Base-by-base conservation (phyloP, 202 grass and related monocot genomes). In the Musa balbisiana region DNA sequence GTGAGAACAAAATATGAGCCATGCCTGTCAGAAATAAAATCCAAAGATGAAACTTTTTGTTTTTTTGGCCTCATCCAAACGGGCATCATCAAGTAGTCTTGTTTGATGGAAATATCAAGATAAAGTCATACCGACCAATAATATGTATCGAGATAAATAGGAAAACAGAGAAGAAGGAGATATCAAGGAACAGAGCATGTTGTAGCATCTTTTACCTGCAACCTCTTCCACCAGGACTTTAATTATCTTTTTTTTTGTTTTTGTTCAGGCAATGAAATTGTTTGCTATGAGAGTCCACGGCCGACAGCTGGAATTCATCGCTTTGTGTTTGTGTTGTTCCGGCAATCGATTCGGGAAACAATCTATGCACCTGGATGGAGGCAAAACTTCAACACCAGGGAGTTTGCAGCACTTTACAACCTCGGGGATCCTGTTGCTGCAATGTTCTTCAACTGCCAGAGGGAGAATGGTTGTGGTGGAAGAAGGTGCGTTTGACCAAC, bases 291-390 rank as follows among this genome's bases (percentile, higher is more conserved):
- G 83, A 92, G 82, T 84, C 95, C 95, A 73, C 89, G 84, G 73
- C 95, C 91, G 78, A 99, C 85, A 73, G 95, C 87, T 62, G 95
- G 95, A 50, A 99, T 99, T 80, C 95, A 99, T 79, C 89, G 91
- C 16, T 92, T 95, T 70, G 91, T 93, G 22, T 92, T 95, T 62
- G 70, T 95, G 76, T 74, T 99, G 72, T 99, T 99, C 83, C 82
- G 91, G 13, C 95, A 99, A 66, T 86, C 85, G 63, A 55, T 90
- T 75, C 76, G 81, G 43, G 89, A 99, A 70, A 90, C 85, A 8
- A 80, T 99, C 75, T 84, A 92, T 60, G 82, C 83, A 69, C 95
- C 91, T 72, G 95, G 91, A 77, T 99, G 95, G 95, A 94, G 91
- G 67, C 85, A 21, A 26, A 95, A 99, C 83, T 99, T 99, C 83